phyloP scores from a whole-genome alignment of 2,329 filamentous ascomycete genomes.

The Bipolaris cookei region DNA sequence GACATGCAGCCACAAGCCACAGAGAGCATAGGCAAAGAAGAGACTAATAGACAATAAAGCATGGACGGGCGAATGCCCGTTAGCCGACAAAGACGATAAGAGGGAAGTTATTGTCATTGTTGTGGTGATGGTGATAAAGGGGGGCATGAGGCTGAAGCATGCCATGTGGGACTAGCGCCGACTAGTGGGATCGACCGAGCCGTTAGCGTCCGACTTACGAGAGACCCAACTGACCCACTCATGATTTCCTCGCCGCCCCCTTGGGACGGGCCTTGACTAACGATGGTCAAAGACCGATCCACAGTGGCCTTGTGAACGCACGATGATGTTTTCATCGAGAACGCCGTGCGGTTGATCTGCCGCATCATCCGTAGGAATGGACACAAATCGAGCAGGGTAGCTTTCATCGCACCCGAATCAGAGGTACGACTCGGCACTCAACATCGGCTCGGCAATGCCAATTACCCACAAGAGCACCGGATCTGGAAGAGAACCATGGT shows the following conservation, averaged over 20 bases:
- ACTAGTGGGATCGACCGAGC: slow-evolving; percentile 17
- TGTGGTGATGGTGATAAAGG: neutral
- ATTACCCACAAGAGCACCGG: neutral
- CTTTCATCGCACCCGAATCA: neutral
- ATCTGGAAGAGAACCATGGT: slow-evolving; percentile 3
- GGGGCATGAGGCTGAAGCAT: slow-evolving; percentile 11
- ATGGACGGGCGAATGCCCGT: neutral
- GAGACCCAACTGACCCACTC: slow-evolving; percentile 7
- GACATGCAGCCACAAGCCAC: slow-evolving; percentile 2
- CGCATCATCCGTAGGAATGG: neutral
- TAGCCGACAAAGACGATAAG: slow-evolving; percentile 1
- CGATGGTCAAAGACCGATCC: neutral
- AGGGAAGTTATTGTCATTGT: slow-evolving; percentile 5
- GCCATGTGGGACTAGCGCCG: slow-evolving; percentile 4
- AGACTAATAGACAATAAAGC: slow-evolving; percentile 3
- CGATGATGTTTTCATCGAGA: neutral
- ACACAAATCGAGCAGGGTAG: neutral
- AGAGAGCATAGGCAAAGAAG: neutral
- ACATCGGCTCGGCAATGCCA: slow-evolving; percentile 3
- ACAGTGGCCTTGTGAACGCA: neutral
- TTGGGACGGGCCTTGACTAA: slow-evolving; percentile 5
- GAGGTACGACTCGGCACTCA: neutral
- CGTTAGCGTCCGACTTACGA: slow-evolving; percentile 9
- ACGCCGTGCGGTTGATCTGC: neutral
- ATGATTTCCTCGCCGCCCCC: slow-evolving; percentile 1